These are phyloP conservation scores for Tieghemiomyces parasiticus DNA, from an alignment of 192 early-diverging fungal species.

Conservation along the genomic window DNA sequence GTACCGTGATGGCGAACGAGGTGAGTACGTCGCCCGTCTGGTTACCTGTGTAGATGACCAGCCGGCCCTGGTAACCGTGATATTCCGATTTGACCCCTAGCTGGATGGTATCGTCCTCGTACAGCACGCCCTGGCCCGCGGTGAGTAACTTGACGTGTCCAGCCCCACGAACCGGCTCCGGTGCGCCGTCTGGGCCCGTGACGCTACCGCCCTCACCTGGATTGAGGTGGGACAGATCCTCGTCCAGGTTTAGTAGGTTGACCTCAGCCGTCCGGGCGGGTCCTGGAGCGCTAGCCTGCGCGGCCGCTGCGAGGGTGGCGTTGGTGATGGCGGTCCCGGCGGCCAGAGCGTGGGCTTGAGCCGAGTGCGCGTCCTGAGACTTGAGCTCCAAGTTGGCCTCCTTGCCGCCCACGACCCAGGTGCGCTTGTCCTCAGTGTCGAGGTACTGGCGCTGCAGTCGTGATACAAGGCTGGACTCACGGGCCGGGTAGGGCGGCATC, in stretches of 20 bases:
- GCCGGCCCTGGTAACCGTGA: conserved; percentile 69
- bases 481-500: conserved; percentile 95
- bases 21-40: conserved; percentile 43
- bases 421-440: conserved; percentile 91
- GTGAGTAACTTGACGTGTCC: conserved; percentile 33
- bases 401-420: conserved; percentile 83
- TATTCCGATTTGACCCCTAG: conserved; percentile 91
- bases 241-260: conserved; percentile 18
- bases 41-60: conserved; percentile 89
- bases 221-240: background rate
- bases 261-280: conserved; percentile 14
- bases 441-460: conserved; percentile 69
- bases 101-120: conserved; percentile 78
- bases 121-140: conserved; percentile 73
- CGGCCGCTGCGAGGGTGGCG: background rate
- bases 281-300: conserved; percentile 19
- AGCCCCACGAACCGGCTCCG: background rate
- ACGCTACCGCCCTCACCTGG: background rate
- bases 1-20: conserved; percentile 21
- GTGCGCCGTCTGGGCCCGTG: no score
- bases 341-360: conserved; percentile 4
- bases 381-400: conserved; percentile 55
- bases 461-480: conserved; percentile 77
- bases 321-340: conserved; percentile 13
- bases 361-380: background rate